Base-by-base conservation (phyloP, 768 basidiomycete species). In the Austroboletus festivus region DNA sequence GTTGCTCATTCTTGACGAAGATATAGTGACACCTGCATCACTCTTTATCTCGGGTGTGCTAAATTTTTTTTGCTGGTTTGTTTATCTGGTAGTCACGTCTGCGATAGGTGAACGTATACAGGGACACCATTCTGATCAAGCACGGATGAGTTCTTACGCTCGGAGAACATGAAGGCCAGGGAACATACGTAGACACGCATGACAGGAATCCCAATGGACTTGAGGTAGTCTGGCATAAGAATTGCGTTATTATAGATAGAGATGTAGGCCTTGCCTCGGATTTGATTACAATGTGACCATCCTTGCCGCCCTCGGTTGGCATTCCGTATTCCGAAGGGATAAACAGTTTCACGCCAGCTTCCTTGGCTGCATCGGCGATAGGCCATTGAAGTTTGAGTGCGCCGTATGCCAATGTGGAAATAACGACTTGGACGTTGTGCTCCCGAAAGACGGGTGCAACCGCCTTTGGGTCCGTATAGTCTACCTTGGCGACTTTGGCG, bases 1-100 rank as follows among this genome's bases (percentile, higher is more conserved):
- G 50, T 50, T 78, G 21, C 59, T 76, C 33, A 67, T 79, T 18
- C 61, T 78, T 5, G 76, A 79, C 47, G 76, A 78, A 50, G 69
- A 58, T 57, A 40, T 23, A 33, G 30, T 2, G n/a, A 15, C 6
- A 28, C 11, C 26, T n/a, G n/a, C n/a, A n/a, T n/a, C n/a, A n/a
- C n/a, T n/a, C 26, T 11, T 28, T 28, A 5, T 28, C 6, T 28
- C 26, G 26, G 5, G 6, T 28, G 26, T 11, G 26, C 11, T 5
- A 5, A 28, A 28, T 28, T 28, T 11, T 38, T n/a, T 20, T 46
- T 39, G 45, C 12, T 28, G 26, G 7, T 10, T 4, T 40, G 19
- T 38, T 11, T 5, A 12, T 10, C 19, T 30, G 12, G 1, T 23
- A 54, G 53, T 46, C 1, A 54, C 53, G 22, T 54, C 53, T 19